These are phyloP conservation scores for Avena eriantha DNA, from an alignment of 176 grass and related monocot species.

Conservation along the genomic window DNA sequence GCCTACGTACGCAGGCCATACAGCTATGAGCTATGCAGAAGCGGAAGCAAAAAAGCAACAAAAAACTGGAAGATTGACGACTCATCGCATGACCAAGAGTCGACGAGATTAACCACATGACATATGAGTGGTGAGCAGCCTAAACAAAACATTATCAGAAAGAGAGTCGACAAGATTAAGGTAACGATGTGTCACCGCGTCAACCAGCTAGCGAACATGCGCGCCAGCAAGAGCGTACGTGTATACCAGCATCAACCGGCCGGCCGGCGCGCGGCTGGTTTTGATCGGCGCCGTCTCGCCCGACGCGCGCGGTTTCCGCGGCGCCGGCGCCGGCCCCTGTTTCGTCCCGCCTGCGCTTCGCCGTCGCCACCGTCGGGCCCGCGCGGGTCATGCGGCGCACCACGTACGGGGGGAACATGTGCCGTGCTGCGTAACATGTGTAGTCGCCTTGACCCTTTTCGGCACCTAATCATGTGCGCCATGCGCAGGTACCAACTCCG, in stretches of 20 bases:
- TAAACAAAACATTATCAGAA: too few species aligned
- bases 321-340: background rate
- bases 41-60: background rate
- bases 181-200: background rate
- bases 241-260: background rate
- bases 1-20: background rate
- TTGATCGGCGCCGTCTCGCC: background rate
- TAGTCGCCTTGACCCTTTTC: background rate
- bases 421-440: background rate
- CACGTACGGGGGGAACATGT: slow-evolving; percentile 30
- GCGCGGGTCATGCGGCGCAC: background rate
- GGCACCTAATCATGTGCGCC: slow-evolving; percentile 23
- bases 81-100: background rate
- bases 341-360: background rate
- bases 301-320: background rate
- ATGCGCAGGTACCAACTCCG: background rate
- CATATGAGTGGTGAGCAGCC: too few species aligned
- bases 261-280: slow-evolving; percentile 16
- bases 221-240: background rate
- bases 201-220: background rate
- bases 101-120: too few species aligned
- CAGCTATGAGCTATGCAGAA: background rate
- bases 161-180: background rate
- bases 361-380: background rate
- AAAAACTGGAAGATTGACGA: background rate